A percentile compares a stretch with the other conserved stretches of the same genome.
Conservation (phyloP, 805 yeast species). For the Pichia insulana region DNA sequence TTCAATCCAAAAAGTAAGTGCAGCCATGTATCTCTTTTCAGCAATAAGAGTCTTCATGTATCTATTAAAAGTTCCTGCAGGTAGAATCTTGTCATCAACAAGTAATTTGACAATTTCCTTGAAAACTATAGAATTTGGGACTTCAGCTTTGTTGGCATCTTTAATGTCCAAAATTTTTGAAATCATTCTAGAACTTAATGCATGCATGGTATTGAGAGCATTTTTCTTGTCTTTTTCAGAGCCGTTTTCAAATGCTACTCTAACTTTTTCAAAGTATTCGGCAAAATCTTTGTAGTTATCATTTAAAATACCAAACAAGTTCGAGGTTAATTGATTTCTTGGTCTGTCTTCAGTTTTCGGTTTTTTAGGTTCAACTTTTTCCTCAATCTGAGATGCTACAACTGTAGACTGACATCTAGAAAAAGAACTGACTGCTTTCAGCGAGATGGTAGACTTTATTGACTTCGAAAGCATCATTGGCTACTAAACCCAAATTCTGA, state of each 20-base stretch:
- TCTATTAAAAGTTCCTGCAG: slow-evolving; percentile 22
- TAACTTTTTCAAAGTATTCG: slow-evolving; percentile 10
- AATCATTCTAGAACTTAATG: slow-evolving; percentile 6
- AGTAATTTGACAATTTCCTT: slow-evolving; percentile 17
- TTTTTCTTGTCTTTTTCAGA: neutral
- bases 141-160: slow-evolving; percentile 9
- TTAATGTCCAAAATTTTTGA: slow-evolving; percentile 8
- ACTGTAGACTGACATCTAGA: slow-evolving; percentile 4
- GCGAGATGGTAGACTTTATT: too few species aligned
- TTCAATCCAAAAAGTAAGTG: slow-evolving; percentile 24
- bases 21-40: slow-evolving; percentile 21
- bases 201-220: neutral
- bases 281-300: slow-evolving; percentile 10
- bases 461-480: too few species aligned
- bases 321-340: neutral
- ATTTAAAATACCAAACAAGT: slow-evolving; percentile 4
- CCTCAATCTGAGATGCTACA: too few species aligned
- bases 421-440: too few species aligned
- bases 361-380: neutral
- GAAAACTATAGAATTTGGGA: slow-evolving; percentile 18
- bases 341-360: neutral
- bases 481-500: too few species aligned
- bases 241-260: slow-evolving; percentile 3
- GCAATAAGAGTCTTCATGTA: slow-evolving; percentile 16
- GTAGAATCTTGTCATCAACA: slow-evolving; percentile 14